Conservation (phyloP, 306 rosid species). For the Rosa rugosa region DNA sequence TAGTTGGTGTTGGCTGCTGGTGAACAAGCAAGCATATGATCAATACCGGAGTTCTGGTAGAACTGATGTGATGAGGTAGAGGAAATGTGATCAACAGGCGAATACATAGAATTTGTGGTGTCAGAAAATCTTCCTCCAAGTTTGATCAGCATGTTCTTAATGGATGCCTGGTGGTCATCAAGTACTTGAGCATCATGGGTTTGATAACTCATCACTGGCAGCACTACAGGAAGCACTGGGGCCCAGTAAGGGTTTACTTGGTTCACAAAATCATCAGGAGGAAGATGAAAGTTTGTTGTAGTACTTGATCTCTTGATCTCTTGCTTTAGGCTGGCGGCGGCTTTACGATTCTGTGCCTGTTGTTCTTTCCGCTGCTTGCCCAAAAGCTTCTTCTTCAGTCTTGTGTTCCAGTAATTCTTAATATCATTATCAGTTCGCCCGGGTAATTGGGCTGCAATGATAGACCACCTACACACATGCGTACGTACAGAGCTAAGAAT, state of each 20-base stretch:
- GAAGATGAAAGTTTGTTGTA: not conserved
- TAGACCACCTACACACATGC: slow-evolving; percentile 73
- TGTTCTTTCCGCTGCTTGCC: slow-evolving; percentile 74
- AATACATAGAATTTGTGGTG: slow-evolving; percentile 21
- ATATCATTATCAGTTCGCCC: slow-evolving; percentile 96
- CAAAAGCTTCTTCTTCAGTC: slow-evolving; percentile 87
- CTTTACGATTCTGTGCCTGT: slow-evolving; percentile 40
- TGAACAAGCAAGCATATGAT: slow-evolving; percentile 24
- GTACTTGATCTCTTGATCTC: slow-evolving; percentile 41
- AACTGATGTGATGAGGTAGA: slow-evolving; percentile 24
- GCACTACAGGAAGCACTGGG: slow-evolving; percentile 32
- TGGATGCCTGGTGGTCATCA: slow-evolving; percentile 29
- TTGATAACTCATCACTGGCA: slow-evolving; percentile 32
- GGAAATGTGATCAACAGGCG: slow-evolving; percentile 21
- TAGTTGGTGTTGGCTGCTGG: slow-evolving; percentile 16
- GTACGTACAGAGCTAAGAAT: too few relatives aligned
- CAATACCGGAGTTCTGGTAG: slow-evolving; percentile 22
- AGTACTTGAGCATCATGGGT: slow-evolving; percentile 25
- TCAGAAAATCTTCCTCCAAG: slow-evolving; percentile 45
- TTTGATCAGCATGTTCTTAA: slow-evolving; percentile 44
- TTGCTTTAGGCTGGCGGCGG: slow-evolving; percentile 39
- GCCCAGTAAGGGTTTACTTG: slow-evolving; percentile 38
- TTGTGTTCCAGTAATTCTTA: slow-evolving; percentile 97
- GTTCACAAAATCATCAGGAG: slow-evolving; percentile 18
- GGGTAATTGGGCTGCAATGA: slow-evolving; percentile 90